phyloP scores from a whole-genome alignment of 1,139 yeast species.

The Kurtzmaniella quercitrusa region DNA sequence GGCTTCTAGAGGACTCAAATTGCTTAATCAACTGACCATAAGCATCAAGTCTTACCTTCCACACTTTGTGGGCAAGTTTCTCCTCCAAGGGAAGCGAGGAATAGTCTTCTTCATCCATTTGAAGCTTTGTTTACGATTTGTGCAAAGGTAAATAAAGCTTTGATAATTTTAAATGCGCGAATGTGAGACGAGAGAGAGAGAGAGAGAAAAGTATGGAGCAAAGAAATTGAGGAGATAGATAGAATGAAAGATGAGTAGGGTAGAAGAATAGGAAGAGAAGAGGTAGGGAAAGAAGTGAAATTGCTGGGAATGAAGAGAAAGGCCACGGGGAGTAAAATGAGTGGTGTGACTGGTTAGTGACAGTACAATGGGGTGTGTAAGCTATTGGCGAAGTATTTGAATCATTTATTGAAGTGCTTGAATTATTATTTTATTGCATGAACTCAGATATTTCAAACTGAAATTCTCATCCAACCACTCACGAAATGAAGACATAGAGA shows the following conservation, averaged over 20 bases:
- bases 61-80: conserved; percentile 65
- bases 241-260: background rate
- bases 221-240: background rate
- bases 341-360: no score
- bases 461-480: no score
- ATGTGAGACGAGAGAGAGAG: background rate
- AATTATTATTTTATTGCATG: no score
- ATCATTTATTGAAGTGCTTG: no score
- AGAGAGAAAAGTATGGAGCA: background rate
- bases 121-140: conserved; percentile 1
- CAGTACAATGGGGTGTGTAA: no score
- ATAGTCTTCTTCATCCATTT: conserved; percentile 53
- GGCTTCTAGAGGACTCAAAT: conserved; percentile 54
- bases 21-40: conserved; percentile 60
- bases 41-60: conserved; percentile 86
- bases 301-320: no score
- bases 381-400: no score
- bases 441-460: no score
- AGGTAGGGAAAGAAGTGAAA: no score
- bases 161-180: background rate
- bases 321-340: no score
- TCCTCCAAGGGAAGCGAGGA: conserved; percentile 62
- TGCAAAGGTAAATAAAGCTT: background rate
- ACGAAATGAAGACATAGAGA: no score
- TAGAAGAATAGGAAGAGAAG: no score